These are phyloP conservation scores for Penstemon eatonii DNA, from an alignment of 257 asterid species.

Conservation along the genomic window DNA sequence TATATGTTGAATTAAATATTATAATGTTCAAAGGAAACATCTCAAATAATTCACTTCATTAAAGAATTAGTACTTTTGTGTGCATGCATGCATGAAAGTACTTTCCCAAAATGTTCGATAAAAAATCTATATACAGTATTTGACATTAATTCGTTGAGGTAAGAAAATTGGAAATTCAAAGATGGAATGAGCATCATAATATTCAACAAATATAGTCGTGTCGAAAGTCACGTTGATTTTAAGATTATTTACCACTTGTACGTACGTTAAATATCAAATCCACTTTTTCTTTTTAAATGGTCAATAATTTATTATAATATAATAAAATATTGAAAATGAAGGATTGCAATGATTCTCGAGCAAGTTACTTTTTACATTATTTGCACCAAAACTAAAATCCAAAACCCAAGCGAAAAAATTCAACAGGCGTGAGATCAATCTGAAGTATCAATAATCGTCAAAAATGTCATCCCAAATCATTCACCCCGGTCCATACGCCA, in stretches of 20 bases:
- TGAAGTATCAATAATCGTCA: neutral
- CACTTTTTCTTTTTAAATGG: neutral
- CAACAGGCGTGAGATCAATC: constrained; percentile 19
- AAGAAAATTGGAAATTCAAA: too few relatives aligned
- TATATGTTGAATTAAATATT: too few relatives aligned
- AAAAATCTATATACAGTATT: too few relatives aligned
- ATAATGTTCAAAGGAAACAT: too few relatives aligned
- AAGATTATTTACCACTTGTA: too few relatives aligned
- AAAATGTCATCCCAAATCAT: constrained; percentile 11
- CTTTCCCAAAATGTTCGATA: too few relatives aligned
- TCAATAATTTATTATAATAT: too few relatives aligned
- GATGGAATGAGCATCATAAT: too few relatives aligned
- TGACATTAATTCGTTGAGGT: too few relatives aligned
- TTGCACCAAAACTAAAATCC: neutral
- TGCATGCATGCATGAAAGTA: too few relatives aligned
- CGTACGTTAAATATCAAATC: neutral
- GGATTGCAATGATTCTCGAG: neutral
- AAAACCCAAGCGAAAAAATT: neutral
- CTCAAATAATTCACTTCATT: too few relatives aligned
- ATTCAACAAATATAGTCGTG: neutral
- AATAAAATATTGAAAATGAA: neutral
- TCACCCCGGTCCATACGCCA: constrained; percentile 6
- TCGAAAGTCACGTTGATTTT: neutral
- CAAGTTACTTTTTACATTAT: neutral
- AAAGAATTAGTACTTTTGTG: too few relatives aligned